Conservation (phyloP, 306 rosid genomes). For the Pueraria montana region DNA sequence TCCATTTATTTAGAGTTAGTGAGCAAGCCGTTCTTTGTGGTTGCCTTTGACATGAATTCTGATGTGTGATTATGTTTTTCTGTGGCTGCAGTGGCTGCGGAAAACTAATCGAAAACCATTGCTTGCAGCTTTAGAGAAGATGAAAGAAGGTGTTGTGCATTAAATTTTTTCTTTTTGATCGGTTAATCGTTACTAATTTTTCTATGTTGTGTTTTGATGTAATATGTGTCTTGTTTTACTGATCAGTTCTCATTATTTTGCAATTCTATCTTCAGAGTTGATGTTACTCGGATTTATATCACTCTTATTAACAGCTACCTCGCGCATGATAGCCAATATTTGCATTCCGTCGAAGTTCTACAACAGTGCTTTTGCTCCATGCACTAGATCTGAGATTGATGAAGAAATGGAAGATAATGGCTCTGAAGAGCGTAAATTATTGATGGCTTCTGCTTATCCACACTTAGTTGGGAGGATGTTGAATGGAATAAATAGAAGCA, state of each 20-base stretch:
- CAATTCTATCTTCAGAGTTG: slow-evolving; percentile 76
- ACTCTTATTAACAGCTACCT: slow-evolving; percentile 94
- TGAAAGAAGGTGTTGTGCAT: slow-evolving; percentile 87
- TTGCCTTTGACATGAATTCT: slow-evolving; percentile 39
- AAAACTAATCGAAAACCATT: slow-evolving; percentile 93
- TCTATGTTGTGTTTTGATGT: slow-evolving; percentile 16
- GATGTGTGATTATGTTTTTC: slow-evolving; percentile 25
- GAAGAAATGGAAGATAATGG: slow-evolving; percentile 65
- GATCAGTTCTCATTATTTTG: slow-evolving; percentile 32
- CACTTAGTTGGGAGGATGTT: slow-evolving; percentile 70
- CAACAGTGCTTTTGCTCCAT: slow-evolving; percentile 80
- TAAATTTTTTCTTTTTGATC: slow-evolving; percentile 1
- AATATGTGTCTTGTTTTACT: slow-evolving; percentile 16
- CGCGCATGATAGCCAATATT: slow-evolving; percentile 83
- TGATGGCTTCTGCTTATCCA: slow-evolving; percentile 61
- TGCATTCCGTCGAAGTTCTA: slow-evolving; percentile 94
- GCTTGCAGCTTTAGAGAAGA: slow-evolving; percentile 95
- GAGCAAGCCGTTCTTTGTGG: slow-evolving; percentile 13
- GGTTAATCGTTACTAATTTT: slow-evolving; percentile 22
- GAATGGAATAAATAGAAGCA: slow-evolving; percentile 57
- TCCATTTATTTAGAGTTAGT: not conserved
- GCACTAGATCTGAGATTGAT: slow-evolving; percentile 76
- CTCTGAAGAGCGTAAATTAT: slow-evolving; percentile 67
- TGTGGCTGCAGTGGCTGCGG: slow-evolving; percentile 79
- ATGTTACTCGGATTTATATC: slow-evolving; percentile 99